A percentile compares a stretch with the other conserved stretches of the same genome.
These are phyloP conservation scores for Cercospora zeina DNA, from an alignment of 2,329 filamentous ascomycete genomes.

Conservation along the genomic window DNA sequence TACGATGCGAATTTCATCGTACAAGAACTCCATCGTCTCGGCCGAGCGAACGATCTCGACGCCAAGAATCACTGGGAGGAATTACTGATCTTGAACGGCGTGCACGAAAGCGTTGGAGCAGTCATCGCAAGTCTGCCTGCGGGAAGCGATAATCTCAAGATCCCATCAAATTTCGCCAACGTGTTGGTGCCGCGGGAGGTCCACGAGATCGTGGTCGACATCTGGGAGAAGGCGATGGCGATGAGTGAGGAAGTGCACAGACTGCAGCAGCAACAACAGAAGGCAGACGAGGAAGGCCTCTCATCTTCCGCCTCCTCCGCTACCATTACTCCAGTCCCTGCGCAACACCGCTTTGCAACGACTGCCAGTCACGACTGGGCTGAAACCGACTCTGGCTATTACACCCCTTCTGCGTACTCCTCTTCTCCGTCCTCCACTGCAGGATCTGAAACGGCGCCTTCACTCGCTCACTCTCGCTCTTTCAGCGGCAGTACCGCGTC, in stretches of 20 bases:
- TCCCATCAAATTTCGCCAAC: slow-evolving; percentile 6
- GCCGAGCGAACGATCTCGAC: background rate
- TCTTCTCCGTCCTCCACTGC: background rate
- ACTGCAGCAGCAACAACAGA: background rate
- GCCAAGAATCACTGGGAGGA: slow-evolving; percentile 14
- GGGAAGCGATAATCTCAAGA: slow-evolving; percentile 1
- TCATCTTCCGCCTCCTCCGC: background rate
- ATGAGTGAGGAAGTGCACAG: background rate
- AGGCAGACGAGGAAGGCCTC: background rate
- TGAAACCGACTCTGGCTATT: background rate
- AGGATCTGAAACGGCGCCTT: background rate
- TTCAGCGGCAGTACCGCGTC: background rate
- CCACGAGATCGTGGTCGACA: background rate
- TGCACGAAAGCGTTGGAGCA: background rate
- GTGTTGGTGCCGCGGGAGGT: slow-evolving; percentile 8
- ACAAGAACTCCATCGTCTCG: slow-evolving; percentile 3
- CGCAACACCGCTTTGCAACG: background rate
- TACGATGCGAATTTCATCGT: slow-evolving; percentile 7
- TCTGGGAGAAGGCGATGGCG: background rate
- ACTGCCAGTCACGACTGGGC: background rate
- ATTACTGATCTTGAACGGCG: slow-evolving; percentile 7
- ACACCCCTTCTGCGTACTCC: background rate
- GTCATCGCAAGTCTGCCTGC: slow-evolving; percentile 3
- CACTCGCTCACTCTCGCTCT: background rate
- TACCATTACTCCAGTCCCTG: background rate